Conservation (phyloP, 257 asterid genomes). For the Salvia splendens region DNA sequence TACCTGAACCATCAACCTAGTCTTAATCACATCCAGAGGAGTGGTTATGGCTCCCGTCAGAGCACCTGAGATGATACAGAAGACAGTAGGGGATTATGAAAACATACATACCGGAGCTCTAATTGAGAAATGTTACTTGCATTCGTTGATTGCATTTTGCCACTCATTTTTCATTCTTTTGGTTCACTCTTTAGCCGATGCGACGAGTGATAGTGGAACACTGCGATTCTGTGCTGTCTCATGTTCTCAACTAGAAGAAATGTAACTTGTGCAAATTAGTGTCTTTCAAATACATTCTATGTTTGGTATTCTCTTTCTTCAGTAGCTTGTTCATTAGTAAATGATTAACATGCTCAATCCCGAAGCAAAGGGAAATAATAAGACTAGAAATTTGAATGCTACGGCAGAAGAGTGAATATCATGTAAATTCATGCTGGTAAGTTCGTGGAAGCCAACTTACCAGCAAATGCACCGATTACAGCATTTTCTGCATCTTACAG, state of each 20-base stretch:
- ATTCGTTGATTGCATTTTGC: not conserved
- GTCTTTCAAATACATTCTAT: too few species aligned
- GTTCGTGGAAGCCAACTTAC: constrained; percentile 45
- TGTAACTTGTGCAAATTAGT: too few species aligned
- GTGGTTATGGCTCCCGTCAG: constrained; percentile 96
- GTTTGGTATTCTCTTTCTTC: too few species aligned
- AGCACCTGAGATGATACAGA: constrained; percentile 58
- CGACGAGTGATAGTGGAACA: too few species aligned
- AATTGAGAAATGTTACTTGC: not conserved
- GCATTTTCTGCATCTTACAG: constrained; percentile 92
- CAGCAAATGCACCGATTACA: constrained; percentile 90
- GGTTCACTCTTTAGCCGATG: not conserved
- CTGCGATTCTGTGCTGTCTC: too few species aligned
- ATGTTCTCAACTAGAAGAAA: too few species aligned
- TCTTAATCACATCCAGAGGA: constrained; percentile 96
- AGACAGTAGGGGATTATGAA: not conserved
- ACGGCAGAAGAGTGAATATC: not conserved
- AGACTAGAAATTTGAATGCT: not conserved
- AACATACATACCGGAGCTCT: constrained; percentile 5
- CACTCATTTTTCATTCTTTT: not conserved
- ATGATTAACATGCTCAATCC: too few species aligned
- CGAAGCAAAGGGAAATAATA: too few species aligned
- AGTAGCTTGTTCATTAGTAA: too few species aligned
- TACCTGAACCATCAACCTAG: constrained; percentile 97
- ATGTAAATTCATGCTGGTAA: not conserved